Conservation (phyloP, 345 rosid species). For the sweet orange (Citrus sinensis) region DVS_A1.0 CM039161.1:18478001-18478500, state of each 20-base stretch:
- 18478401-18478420: constrained; percentile 52
- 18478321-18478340: constrained; percentile 78
- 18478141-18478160: background rate
- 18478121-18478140: background rate
- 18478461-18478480: constrained; percentile 83
- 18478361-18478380: constrained; percentile 68
- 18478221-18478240: background rate
- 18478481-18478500: constrained; percentile 91
- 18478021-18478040: background rate
- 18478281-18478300: constrained; percentile 37
- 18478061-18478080: background rate
- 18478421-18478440: constrained; percentile 86
- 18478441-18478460: constrained; percentile 88
- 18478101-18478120: background rate
- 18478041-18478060: background rate
- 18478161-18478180: background rate
- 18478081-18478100: background rate
- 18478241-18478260: background rate
- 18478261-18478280: background rate
- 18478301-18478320: constrained; percentile 76
- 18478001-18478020: background rate
- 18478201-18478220: background rate
- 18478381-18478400: constrained; percentile 69
- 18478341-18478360: constrained; percentile 65
- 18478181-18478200: background rate